Percentiles rank a stretch among this genome's conserved stretches.
phyloP scores from a whole-genome alignment of 345 rosid genomes.

The Salix arbutifolia region DNA sequence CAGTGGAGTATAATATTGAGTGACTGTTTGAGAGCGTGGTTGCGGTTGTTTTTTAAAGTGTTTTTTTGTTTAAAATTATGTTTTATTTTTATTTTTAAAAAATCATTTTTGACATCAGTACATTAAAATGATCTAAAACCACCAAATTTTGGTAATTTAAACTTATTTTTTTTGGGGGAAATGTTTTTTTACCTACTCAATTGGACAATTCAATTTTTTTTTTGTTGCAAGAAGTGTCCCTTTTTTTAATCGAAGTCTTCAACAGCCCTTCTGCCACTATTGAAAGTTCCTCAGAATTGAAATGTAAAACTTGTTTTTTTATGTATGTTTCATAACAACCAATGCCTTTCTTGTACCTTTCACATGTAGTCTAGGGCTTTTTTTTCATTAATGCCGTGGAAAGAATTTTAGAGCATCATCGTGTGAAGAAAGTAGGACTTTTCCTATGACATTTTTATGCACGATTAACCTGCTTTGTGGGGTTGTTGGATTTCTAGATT shows the following conservation, averaged over 20 bases:
- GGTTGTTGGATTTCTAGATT: too few relatives aligned
- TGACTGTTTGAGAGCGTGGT: too few relatives aligned
- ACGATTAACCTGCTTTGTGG: too few relatives aligned
- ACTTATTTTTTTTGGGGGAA: not conserved
- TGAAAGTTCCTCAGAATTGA: not conserved
- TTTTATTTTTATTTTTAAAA: too few relatives aligned
- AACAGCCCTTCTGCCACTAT: not conserved
- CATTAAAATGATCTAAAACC: too few relatives aligned
- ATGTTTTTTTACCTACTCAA: not conserved
- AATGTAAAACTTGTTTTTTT: not conserved
- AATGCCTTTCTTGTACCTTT: too few relatives aligned
- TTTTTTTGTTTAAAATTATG: too few relatives aligned
- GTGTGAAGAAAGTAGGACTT: not conserved
- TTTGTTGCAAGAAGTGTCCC: not conserved
- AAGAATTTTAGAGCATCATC: not conserved
- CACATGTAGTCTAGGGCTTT: rapidly evolving
- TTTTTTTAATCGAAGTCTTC: too few relatives aligned
- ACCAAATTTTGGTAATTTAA: too few relatives aligned
- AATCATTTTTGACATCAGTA: too few relatives aligned
- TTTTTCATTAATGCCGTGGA: not conserved
- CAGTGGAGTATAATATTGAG: not conserved
- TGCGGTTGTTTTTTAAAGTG: too few relatives aligned
- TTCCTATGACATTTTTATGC: not conserved
- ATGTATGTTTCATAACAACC: too few relatives aligned
- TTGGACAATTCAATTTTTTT: not conserved